These are phyloP conservation scores for Ustilago sp. DNA, from an alignment of 1,284 basidiomycete genomes.

Conservation along the genomic window DNA sequence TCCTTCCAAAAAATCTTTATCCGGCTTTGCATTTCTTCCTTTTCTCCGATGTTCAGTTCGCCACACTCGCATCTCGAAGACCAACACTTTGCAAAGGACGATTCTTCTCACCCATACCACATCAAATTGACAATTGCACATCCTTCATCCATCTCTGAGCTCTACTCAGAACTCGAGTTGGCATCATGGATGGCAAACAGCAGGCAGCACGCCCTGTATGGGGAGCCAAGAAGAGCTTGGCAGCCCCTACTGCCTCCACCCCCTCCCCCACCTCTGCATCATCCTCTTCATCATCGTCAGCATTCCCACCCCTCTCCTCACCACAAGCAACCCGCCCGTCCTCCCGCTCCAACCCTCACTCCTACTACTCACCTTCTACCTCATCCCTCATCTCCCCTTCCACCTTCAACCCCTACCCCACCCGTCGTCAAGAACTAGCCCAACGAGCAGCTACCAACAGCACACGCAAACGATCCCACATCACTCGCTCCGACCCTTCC, in stretches of 20 bases:
- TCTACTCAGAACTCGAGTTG: neutral
- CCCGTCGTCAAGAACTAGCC: constrained; percentile 44
- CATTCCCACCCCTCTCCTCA: constrained; percentile 36
- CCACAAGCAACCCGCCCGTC: constrained; percentile 17
- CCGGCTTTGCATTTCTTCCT: constrained; percentile 39
- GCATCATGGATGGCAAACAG: constrained; percentile 17
- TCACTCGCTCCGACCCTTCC: constrained; percentile 36
- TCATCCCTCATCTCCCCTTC: constrained; percentile 34
- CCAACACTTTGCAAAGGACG: constrained; percentile 6
- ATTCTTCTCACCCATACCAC: constrained; percentile 4
- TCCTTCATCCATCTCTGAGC: neutral
- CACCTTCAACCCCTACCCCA: constrained; percentile 51
- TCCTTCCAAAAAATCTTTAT: constrained; percentile 2
- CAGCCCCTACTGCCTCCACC: neutral
- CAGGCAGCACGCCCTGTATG: constrained; percentile 14
- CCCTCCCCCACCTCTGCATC: constrained; percentile 5
- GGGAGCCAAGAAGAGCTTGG: constrained; percentile 29
- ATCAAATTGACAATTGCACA: neutral
- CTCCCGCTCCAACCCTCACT: constrained; percentile 13
- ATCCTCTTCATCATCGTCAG: constrained; percentile 18
- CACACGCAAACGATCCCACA: constrained; percentile 34
- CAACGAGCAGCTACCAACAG: constrained; percentile 36
- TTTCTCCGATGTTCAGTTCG: constrained; percentile 18
- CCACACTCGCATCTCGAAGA: constrained; percentile 9
- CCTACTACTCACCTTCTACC: neutral